Evolutionary conservation across 345 rosid genomes (phyloP), one percentile per base, ranked within the genome.

Genomic region (Camelina sativa): DNA sequence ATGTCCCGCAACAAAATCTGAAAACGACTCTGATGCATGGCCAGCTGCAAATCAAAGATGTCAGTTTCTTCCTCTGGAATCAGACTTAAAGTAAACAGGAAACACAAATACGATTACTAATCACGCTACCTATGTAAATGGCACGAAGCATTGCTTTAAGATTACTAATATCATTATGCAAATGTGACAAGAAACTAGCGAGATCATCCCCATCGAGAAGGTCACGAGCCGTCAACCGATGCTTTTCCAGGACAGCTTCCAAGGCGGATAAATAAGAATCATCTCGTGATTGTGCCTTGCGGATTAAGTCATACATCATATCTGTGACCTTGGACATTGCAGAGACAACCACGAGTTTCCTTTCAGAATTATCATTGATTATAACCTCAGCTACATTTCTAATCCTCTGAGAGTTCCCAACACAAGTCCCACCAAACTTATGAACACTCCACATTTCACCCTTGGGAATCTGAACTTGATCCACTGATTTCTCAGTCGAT

Each of bases 281-380:
- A 79, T 91, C 96, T 41, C 97, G 86, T 11, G 89, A 82, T 62
- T 91, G 93, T 46, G 99, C 99, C 89, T 84, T 91, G 80, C 78
- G 32, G 37, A 96, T 82, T 71, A 96, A 91, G 71, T 91, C 96
- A 74, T 91, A 96, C 95, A 96, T 96, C 98, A 96, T 91, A 81
- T 96, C 99, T 1, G 99, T 96, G 71, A 96, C 99, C 81, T 92
- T 92, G 3, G 99, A 91, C 99, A 96, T 89, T 6, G 99, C 98
- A 4, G 96, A 96, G 34, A 96, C 99, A 64, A 96, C 91, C 50
- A 86, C 87, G 77, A 96, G 83, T 78, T 92, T 92, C 83, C 87
- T 85, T 59, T 92, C 93, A 0, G 91, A 78, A 56, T 71, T 79
- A 82, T 96, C 98, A 16, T 77, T 84, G 41, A 84, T 64, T 13